These are phyloP conservation scores for Penicillium bovifimosum DNA, from an alignment of 495 filamentous ascomycete genomes.

Conservation along the genomic window DNA sequence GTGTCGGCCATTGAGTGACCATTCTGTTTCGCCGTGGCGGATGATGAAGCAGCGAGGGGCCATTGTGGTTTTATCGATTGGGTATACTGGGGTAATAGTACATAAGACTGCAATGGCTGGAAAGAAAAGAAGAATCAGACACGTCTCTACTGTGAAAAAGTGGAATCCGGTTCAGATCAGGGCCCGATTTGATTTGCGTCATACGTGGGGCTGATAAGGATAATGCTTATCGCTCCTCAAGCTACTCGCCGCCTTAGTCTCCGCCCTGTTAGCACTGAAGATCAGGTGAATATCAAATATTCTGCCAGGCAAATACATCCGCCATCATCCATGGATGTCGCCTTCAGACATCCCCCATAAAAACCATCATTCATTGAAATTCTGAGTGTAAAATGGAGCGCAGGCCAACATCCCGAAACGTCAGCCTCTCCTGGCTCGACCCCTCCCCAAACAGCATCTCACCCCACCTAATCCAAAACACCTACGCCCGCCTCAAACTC, in stretches of 20 bases:
- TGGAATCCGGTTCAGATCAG: neutral
- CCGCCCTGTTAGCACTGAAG: neutral
- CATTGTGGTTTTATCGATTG: constrained; percentile 32
- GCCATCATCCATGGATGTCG: neutral
- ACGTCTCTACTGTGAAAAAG: too few relatives aligned
- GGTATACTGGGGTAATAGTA: neutral
- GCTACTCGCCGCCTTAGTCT: neutral
- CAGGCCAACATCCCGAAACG: neutral
- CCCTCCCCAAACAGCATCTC: constrained; percentile 45
- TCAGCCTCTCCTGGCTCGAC: neutral
- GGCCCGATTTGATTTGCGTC: neutral
- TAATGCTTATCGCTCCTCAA: too few relatives aligned
- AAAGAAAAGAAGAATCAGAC: neutral
- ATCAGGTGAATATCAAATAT: neutral
- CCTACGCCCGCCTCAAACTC: constrained; percentile 72
- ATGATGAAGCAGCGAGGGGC: constrained; percentile 86
- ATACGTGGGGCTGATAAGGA: neutral
- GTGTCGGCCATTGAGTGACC: constrained; percentile 90
- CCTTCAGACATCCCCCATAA: neutral
- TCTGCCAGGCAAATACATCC: neutral
- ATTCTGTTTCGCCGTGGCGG: constrained; percentile 94
- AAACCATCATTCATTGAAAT: neutral
- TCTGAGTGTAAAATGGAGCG: neutral
- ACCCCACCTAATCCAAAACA: constrained; percentile 69
- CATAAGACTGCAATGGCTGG: neutral